A percentile compares a stretch with the other conserved stretches of the same genome.
Conservation (phyloP, 2,329 filamentous ascomycete species). For the Thelonectria blattea region DNA sequence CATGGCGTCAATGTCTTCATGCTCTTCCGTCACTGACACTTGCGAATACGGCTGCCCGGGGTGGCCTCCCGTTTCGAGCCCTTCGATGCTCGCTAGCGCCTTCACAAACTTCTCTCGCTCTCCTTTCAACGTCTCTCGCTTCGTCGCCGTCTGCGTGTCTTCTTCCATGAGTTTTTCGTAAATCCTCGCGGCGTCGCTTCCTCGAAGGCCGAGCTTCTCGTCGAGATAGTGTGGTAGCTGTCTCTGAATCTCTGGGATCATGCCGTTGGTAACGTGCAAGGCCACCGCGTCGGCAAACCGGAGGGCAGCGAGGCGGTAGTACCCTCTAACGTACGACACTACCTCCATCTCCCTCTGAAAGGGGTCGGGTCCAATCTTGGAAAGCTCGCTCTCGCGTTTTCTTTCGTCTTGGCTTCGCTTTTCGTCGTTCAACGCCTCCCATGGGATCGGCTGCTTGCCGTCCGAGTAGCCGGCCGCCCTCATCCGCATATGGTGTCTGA, state of each 20-base stretch:
- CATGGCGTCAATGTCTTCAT: constrained; percentile 9
- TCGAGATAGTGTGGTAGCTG: constrained; percentile 52
- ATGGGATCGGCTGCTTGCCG: constrained; percentile 42
- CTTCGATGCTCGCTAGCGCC: constrained; percentile 53
- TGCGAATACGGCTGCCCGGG: constrained; percentile 17
- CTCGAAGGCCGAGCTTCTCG: constrained; percentile 49
- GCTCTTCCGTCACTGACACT: constrained; percentile 14
- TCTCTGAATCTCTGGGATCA: constrained; percentile 53
- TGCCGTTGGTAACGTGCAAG: constrained; percentile 55
- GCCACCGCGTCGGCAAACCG: constrained; percentile 66
- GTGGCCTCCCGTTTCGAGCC: constrained; percentile 46
- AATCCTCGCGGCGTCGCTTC: constrained; percentile 36
- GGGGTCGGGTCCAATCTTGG: constrained; percentile 61
- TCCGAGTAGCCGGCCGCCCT: constrained; percentile 44
- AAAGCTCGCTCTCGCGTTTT: constrained; percentile 48
- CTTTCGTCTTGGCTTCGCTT: constrained; percentile 53
- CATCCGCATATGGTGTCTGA: constrained; percentile 58
- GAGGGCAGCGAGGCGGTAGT: constrained; percentile 70
- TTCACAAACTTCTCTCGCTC: constrained; percentile 55
- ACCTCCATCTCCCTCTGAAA: constrained; percentile 67
- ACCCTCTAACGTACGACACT: constrained; percentile 68
- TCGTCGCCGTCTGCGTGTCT: constrained; percentile 50
- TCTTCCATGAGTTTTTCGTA: constrained; percentile 57
- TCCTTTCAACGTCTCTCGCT: constrained; percentile 49
- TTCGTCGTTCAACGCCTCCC: constrained; percentile 56